Conservation (phyloP, 2,329 filamentous ascomycete genomes). For the Neofusicoccum sp. region DNA sequence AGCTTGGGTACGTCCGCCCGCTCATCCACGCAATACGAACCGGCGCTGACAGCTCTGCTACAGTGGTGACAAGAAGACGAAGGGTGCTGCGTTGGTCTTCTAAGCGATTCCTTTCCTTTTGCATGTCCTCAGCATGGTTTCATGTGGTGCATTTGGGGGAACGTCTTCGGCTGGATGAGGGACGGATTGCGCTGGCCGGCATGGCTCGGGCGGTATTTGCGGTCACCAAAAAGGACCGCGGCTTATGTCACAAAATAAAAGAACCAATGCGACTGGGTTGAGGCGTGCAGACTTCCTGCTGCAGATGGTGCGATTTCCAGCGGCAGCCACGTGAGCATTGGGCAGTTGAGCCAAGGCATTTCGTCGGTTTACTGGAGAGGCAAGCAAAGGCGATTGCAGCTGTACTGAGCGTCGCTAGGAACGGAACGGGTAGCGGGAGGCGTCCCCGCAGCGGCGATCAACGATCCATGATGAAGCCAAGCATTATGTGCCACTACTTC, state of each 20-base stretch:
- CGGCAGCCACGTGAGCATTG: not conserved
- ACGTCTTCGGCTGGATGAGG: constrained; percentile 16
- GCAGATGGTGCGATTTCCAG: not conserved
- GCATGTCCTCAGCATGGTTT: constrained; percentile 34
- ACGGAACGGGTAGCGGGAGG: not conserved
- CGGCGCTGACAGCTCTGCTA: constrained; percentile 22
- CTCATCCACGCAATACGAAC: not conserved
- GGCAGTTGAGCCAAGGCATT: not conserved
- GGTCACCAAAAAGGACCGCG: constrained; percentile 10
- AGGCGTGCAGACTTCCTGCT: constrained; percentile 14
- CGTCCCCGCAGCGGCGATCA: constrained; percentile 1
- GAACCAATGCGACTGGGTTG: constrained; percentile 17
- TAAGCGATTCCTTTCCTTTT: constrained; percentile 62
- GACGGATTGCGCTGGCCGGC: constrained; percentile 12
- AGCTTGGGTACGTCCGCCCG: constrained; percentile 76
- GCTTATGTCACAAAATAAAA: constrained; percentile 19
- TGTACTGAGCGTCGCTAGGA: not conserved
- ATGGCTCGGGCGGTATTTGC: not conserved
- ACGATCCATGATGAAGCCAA: constrained; percentile 10
- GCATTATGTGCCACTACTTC: constrained; percentile 1
- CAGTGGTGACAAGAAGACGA: constrained; percentile 99
- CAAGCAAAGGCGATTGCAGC: not conserved
- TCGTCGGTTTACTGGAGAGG: not conserved
- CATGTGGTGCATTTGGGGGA: constrained; percentile 19
- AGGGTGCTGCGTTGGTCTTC: constrained; percentile 99